Conservation (phyloP, 805 yeast genomes). For the Barnettozyma siamensis region DNA sequence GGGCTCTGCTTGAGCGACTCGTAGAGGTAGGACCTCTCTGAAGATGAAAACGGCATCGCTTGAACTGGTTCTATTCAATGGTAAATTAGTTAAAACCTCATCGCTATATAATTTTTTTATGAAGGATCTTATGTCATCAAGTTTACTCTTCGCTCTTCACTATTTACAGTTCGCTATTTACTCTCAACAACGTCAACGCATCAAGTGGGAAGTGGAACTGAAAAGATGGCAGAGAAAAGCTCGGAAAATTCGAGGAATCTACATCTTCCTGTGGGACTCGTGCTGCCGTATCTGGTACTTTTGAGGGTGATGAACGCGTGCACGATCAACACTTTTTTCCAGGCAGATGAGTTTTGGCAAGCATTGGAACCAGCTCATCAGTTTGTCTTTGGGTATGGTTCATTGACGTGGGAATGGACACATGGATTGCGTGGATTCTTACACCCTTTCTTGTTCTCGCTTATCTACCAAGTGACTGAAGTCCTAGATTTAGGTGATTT, state of each 20-base stretch:
- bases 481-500: conserved; percentile 29
- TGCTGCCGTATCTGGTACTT: conserved; percentile 29
- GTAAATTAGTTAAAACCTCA: too few species aligned
- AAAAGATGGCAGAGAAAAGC: conserved; percentile 4
- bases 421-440: conserved; percentile 67
- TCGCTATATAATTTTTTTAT: conserved; percentile 2
- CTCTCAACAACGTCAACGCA: too few species aligned
- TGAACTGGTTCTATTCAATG: too few species aligned
- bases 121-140: too few species aligned
- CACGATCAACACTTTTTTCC: conserved; percentile 71
- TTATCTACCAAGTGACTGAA: conserved; percentile 33
- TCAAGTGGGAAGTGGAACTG: too few species aligned
- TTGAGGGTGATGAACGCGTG: conserved; percentile 60
- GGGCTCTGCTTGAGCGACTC: conserved; percentile 61
- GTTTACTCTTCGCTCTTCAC: too few species aligned
- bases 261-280: conserved; percentile 17
- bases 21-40: conserved; percentile 70
- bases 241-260: background rate
- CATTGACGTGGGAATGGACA: conserved; percentile 92
- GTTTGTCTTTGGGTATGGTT: conserved; percentile 72
- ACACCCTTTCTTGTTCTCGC: conserved; percentile 70
- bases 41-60: conserved; percentile 62
- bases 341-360: conserved; percentile 95
- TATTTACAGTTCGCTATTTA: too few species aligned
- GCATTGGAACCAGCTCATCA: conserved; percentile 86